Evolutionary conservation across 371 early-diverging fungal species (phyloP), one percentile per base, ranked within the genome.

Genomic region (Lichtheimia corymbifera): DNA sequence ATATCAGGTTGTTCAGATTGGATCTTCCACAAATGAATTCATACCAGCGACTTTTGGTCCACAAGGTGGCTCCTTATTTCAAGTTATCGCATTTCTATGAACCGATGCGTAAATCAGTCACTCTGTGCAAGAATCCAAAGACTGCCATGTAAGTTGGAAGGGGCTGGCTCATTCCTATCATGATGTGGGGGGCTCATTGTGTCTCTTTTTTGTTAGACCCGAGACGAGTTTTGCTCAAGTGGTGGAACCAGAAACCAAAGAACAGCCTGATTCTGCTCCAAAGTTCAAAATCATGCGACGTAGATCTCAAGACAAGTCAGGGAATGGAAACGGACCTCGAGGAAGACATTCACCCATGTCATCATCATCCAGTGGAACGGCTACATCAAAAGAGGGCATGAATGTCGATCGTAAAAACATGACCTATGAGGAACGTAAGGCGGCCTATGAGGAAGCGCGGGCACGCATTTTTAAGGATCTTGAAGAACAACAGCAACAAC

Each of bases 1-100:
- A 53, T 9, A 25, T 11, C 13, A 43, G 14, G 20, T 25, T 81
- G 55, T 76, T 76, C 45, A 74, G 84, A 15, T 67, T 90, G 45
- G 88, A 85, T 63, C 84, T 90, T 62, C 88, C 90, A 15, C 73
- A 76, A 12, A 84, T 92, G 83, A 93, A 93, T 60, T 88, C 89
- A 6, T 93, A 91, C 60, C 89, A 91, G 57, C 82, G 93, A 12
- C 70, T 90, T 63, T 82, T 93, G 61, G 80, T 89, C 9, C 92
- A 93, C 66, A 80, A 85, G 28, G 80, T 91, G 2, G 92, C 90
- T 14, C 83, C 86, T 45, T 88, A 89, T 66, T 93, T 86, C 65
- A 83, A 85, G 55, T 60, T 91, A 54, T 82, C 74, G 4, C 91
- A 90, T 70, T 73, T 82, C 12, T 81, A 83, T 50, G 88, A 91